phyloP scores from a whole-genome alignment of 345 rosid genomes.

The Brassica cretica region DNA sequence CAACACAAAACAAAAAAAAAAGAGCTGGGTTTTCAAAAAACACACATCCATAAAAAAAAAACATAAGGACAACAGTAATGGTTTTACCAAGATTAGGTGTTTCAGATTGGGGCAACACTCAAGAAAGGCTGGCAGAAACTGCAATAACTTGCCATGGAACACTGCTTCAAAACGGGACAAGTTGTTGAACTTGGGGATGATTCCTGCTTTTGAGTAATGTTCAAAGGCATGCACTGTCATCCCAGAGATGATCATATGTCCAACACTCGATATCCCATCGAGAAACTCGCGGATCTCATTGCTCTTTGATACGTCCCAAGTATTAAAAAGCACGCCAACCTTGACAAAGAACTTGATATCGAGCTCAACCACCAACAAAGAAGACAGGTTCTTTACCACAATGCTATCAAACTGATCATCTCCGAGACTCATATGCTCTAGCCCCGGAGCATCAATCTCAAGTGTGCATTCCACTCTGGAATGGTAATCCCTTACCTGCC shows the following conservation, averaged over 20 bases:
- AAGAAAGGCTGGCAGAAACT: conserved; percentile 11
- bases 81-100: conserved; percentile 21
- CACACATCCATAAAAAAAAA: background rate
- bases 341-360: background rate
- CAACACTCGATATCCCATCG: background rate
- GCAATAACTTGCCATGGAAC: background rate
- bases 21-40: background rate
- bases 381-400: conserved; percentile 16
- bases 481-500: background rate
- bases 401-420: background rate
- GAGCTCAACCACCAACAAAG: conserved; percentile 5
- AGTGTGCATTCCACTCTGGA: background rate
- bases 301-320: conserved; percentile 4
- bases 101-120: conserved; percentile 26
- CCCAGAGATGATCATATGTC: conserved; percentile 26
- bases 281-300: background rate
- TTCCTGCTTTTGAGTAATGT: background rate
- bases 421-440: conserved; percentile 1
- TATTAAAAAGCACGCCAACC: background rate
- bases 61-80: background rate
- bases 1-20: background rate
- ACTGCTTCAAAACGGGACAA: background rate
- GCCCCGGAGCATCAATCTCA: background rate
- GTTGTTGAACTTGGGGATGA: conserved; percentile 12
- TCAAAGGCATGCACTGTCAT: background rate